Percentiles rank a stretch among this genome's conserved stretches.
Evolutionary conservation across 169 alveolate species (phyloP).

Genomic region (Eimeria zaria): DNA sequence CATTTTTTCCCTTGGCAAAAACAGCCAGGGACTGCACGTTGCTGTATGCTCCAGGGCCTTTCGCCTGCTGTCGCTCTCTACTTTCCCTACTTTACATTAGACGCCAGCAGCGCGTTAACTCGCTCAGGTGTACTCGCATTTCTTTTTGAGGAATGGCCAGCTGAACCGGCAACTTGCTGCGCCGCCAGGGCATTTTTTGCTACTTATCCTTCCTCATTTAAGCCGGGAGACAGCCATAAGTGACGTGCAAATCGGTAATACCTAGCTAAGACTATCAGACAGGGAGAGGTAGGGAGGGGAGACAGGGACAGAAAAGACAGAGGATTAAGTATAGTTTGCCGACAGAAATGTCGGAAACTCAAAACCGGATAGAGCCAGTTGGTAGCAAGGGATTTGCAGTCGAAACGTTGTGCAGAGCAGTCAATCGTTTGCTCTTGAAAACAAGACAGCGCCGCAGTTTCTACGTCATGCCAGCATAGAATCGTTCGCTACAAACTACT

Average conservation of each 20-base stretch:
- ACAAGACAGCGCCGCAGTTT: background rate
- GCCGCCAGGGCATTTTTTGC: background rate
- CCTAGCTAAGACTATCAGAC: background rate
- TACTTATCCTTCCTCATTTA: background rate
- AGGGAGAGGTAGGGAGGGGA: background rate
- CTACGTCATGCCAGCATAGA: background rate
- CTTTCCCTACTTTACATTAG: background rate
- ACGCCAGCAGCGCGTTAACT: conserved; percentile 20
- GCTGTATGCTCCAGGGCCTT: background rate
- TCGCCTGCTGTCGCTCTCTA: background rate
- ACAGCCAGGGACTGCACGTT: conserved; percentile 36
- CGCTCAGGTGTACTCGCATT: background rate
- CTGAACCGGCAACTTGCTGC: background rate
- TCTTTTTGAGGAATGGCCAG: background rate
- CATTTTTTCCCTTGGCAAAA: conserved; percentile 14
- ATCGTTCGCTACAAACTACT: background rate
- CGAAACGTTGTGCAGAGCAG: background rate
- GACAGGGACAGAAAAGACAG: background rate
- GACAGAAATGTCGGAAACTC: background rate
- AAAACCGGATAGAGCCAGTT: background rate
- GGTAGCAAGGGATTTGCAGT: background rate
- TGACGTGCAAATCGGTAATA: background rate
- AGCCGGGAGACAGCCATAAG: background rate
- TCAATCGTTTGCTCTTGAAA: background rate
- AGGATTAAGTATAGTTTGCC: background rate